Evolutionary conservation across 148 eudicot species (phyloP), one percentile per base, ranked within the genome.

Genomic region (Rhododendron vialii): DNA sequence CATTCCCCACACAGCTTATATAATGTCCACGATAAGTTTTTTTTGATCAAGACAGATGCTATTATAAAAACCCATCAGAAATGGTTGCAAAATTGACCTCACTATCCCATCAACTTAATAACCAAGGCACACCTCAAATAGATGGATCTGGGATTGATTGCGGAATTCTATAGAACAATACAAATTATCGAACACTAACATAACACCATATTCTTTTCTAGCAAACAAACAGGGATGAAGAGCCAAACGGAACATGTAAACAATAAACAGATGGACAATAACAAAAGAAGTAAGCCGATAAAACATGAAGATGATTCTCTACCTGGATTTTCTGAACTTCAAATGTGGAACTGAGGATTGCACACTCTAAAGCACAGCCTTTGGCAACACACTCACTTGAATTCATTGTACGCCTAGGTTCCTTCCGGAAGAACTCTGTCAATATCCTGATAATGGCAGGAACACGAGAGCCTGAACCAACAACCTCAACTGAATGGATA

Each of bases 311-410:
- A 43, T 17, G 28, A 1, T 69, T n/a, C 14, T 82, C 80, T 90
- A 95, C 99, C 95, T 96, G 98, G 75, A 96, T 95, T 38, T 95
- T 98, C 88, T 96, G 91, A 43, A 95, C 98, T 93, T 94, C 93
- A 55, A 95, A 95, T 9, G 98, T 94, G 14, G 99, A 98, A 47
- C 98, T 96, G 6, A 95, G 93, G 83, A 93, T 96, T 26, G 99
- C 98, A 89, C 99, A 96, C 83, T 96, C 88, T 41, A 95, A 87
- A 61, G 99, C 99, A 88, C 95, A 90, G 13, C 99, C 99, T 88
- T 95, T 96, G 4, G 99, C 94, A 67, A 96, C 98, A 91, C 98
- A 95, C 87, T 97, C 99, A 90, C 98, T 95, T 7, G 98, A 98
- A 89, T 95, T 97, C 99, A 95, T 97, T 24, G 99, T 95, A 5